Evolutionary conservation across 208 protist genomes (phyloP), one percentile per base, ranked within the genome.

Genomic region (Leishmania gerbilli): DNA sequence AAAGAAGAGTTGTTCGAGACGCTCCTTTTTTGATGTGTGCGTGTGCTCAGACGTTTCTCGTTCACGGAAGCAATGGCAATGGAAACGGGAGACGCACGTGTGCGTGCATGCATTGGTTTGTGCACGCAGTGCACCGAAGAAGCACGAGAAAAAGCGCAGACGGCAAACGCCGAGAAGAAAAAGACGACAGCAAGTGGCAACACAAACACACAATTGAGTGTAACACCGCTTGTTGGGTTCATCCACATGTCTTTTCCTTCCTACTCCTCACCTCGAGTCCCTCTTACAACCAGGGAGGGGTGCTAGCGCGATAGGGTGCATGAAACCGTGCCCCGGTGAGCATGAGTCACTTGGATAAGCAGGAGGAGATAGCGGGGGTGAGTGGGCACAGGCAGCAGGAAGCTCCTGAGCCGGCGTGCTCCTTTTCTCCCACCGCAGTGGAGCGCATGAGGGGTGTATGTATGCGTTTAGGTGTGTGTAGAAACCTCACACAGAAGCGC

Each of bases 381-480:
- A 45, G 69, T 2, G 21, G 51, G 11, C 24, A 34, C 27, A 71
- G 8, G 19, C 42, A n/a, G 69, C 69, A 51, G 69, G 31, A 53
- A 13, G 27, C 27, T 31, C 45, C 45, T 55, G 15, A 40, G 21
- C 5, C 2, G 24, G n/a, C 11, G 7, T 53, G 11, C 15, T 24
- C 11, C 9, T 8, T 37, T 55, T 31, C 17, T 15, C 19, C 45
- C 24, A 7, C 45, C 24, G 45, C 40, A 74, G 21, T 19, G n/a
- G 27, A 53, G 42, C 69, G 15, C 69, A 51, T 55, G 69, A 47
- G 13, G 62, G 62, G 31, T 13, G 15, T 31, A 68, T 68, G 9
- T 56, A 37, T 82, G 58, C 55, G 65, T 75, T 27, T 75, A 72
- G 21, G 64, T 74, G 79, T 77, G 79, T 77, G 69, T 53, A 49